phyloP scores from a whole-genome alignment of 176 grass and related monocot genomes.

The Poa annua region DNA sequence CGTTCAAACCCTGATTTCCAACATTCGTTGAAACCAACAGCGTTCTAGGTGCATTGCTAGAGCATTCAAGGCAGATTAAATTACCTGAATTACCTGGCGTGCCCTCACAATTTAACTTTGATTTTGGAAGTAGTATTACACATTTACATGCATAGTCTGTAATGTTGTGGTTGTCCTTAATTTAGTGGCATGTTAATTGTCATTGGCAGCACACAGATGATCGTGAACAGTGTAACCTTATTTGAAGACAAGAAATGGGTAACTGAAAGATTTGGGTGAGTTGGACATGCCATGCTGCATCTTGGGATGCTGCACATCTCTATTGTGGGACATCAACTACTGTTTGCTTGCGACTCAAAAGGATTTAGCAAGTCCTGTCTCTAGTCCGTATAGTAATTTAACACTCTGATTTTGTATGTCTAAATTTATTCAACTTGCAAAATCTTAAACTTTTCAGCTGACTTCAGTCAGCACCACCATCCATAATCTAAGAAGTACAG shows the following conservation, averaged over 20 bases:
- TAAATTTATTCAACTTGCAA: not conserved
- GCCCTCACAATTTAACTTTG: not conserved
- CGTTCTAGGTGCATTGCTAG: not conserved
- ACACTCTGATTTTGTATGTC: slow-evolving; percentile 8
- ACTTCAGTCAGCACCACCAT: not conserved
- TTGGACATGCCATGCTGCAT: slow-evolving; percentile 1
- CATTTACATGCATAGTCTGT: not conserved
- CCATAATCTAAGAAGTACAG: not conserved
- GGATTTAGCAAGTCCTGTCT: not conserved
- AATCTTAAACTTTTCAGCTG: slow-evolving; percentile 8
- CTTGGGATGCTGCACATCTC: not conserved
- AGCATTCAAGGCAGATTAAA: not conserved
- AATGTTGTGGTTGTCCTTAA: not conserved
- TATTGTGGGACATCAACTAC: not conserved
- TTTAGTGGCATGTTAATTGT: slow-evolving; percentile 5
- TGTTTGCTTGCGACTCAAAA: slow-evolving; percentile 8
- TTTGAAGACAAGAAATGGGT: not conserved
- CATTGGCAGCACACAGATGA: not conserved
- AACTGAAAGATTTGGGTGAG: not conserved
- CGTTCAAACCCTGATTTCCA: not conserved
- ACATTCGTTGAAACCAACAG: not conserved
- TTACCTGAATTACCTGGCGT: not conserved
- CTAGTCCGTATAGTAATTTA: not conserved
- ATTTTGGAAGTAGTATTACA: not conserved
- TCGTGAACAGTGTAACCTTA: not conserved